Evolutionary conservation across 768 basidiomycete species (phyloP).

Genomic region (Auricularia cornea): DNA sequence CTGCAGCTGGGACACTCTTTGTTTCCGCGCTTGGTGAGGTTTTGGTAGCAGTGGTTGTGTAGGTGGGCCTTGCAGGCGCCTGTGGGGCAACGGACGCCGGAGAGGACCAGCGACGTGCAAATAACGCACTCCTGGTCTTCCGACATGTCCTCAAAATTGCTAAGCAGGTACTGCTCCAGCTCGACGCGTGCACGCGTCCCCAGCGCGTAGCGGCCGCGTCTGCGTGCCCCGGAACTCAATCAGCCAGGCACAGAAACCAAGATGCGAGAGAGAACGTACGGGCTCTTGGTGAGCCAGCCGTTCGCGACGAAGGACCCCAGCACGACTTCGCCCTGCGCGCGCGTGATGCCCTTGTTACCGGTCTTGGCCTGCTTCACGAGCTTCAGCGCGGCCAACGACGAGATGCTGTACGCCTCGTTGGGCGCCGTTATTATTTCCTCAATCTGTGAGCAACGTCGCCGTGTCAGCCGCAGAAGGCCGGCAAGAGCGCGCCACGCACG

Average conservation of each 20-base stretch:
- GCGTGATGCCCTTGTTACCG: slow-evolving; percentile 38
- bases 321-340: slow-evolving; percentile 64
- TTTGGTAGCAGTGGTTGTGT: slow-evolving; percentile 57
- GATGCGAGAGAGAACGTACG: slow-evolving; percentile 34
- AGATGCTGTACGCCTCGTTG: slow-evolving; percentile 63
- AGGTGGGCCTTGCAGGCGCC: slow-evolving; percentile 54
- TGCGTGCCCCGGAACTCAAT: slow-evolving; percentile 4
- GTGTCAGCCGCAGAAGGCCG: background rate
- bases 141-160: slow-evolving; percentile 48
- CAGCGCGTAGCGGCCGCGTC: slow-evolving; percentile 61
- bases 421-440: slow-evolving; percentile 84
- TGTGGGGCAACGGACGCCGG: slow-evolving; percentile 54
- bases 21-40: slow-evolving; percentile 29
- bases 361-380: slow-evolving; percentile 48
- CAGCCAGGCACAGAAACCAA: background rate
- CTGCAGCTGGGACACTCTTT: slow-evolving; percentile 48
- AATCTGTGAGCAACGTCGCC: slow-evolving; percentile 58
- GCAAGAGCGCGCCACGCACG: slow-evolving; percentile 34
- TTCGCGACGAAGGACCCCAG: slow-evolving; percentile 76
- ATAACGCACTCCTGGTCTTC: background rate
- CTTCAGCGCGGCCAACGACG: slow-evolving; percentile 67
- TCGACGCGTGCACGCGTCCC: slow-evolving; percentile 69
- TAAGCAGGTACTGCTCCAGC: slow-evolving; percentile 62
- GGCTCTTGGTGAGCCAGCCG: slow-evolving; percentile 71
- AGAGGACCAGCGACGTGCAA: slow-evolving; percentile 50